A percentile compares a stretch with the other conserved stretches of the same genome.
phyloP scores from a whole-genome alignment of 192 early-diverging fungal species.

The Powellomyces hirtus region DNA sequence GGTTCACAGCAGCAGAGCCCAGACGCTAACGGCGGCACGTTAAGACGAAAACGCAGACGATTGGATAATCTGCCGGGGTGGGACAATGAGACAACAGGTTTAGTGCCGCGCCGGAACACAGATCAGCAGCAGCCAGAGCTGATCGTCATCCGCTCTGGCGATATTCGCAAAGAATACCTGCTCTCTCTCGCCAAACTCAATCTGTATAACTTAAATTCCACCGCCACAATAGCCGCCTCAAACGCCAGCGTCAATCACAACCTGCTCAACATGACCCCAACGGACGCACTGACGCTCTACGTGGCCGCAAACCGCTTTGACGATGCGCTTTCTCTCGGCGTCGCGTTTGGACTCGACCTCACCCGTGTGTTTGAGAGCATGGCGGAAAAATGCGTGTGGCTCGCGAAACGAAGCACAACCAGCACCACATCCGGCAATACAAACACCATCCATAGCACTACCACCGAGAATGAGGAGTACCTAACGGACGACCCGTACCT shows the following conservation, averaged over 20 bases:
- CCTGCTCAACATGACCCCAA: slow-evolving; percentile 8
- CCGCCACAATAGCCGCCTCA: neutral
- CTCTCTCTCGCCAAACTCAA: slow-evolving; percentile 32
- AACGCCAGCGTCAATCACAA: neutral
- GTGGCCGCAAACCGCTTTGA: slow-evolving; percentile 25
- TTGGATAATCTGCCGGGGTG: neutral
- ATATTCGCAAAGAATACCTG: slow-evolving; percentile 32
- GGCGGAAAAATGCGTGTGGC: slow-evolving; percentile 21
- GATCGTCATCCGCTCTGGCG: neutral
- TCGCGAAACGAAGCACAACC: neutral
- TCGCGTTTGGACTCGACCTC: slow-evolving; percentile 21
- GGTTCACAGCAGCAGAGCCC: too few species aligned
- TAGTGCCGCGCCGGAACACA: too few species aligned
- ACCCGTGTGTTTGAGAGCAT: slow-evolving; percentile 25
- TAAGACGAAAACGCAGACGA: neutral
- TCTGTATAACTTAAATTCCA: slow-evolving; percentile 13
- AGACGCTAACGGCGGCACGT: neutral
- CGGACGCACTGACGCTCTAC: slow-evolving; percentile 24
- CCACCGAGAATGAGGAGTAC: neutral
- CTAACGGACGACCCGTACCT: slow-evolving; percentile 25
- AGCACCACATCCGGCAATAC: neutral
- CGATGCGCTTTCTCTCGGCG: slow-evolving; percentile 30
- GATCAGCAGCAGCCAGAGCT: neutral
- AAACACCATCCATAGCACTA: neutral
- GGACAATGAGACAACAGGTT: neutral